Conservation (phyloP, 495 filamentous ascomycete species). For the Ramalina peruviana region DNA sequence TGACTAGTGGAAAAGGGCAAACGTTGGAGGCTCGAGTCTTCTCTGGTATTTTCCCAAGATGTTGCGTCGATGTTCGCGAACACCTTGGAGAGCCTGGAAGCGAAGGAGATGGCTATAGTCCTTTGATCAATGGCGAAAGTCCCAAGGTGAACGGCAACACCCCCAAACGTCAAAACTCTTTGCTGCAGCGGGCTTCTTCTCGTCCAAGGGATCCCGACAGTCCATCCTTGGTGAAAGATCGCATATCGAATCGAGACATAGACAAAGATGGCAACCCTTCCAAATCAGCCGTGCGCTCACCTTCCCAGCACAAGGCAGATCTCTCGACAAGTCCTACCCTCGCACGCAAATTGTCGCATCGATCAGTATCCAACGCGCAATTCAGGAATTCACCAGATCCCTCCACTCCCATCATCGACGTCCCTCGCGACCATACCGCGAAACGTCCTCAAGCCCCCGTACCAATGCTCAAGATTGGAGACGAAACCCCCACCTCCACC, state of each 20-base stretch:
- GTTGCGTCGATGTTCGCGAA: conserved; percentile 77
- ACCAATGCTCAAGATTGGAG: conserved; percentile 92
- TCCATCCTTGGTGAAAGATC: neutral
- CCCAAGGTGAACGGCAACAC: conserved; percentile 2
- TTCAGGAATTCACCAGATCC: conserved; percentile 6
- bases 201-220: conserved; percentile 3
- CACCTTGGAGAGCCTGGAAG: conserved; percentile 48
- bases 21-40: conserved; percentile 92
- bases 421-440: conserved; percentile 41
- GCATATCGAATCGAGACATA: conserved; percentile 3
- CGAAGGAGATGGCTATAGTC: conserved; percentile 16
- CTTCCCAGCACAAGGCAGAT: conserved; percentile 1
- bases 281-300: neutral
- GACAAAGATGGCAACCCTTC: neutral
- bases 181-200: conserved; percentile 2
- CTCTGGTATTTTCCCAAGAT: conserved; percentile 88
- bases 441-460: conserved; percentile 83
- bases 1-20: conserved; percentile 84
- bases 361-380: conserved; percentile 9
- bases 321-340: neutral
- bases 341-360: conserved; percentile 13
- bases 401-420: conserved; percentile 11
- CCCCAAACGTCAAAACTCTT: conserved; percentile 1
- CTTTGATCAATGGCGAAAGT: conserved; percentile 4
- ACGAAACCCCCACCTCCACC: conserved; percentile 80